Conservation (phyloP, 2,329 filamentous ascomycete genomes). For the Chaetoscypha palmicola region DNA sequence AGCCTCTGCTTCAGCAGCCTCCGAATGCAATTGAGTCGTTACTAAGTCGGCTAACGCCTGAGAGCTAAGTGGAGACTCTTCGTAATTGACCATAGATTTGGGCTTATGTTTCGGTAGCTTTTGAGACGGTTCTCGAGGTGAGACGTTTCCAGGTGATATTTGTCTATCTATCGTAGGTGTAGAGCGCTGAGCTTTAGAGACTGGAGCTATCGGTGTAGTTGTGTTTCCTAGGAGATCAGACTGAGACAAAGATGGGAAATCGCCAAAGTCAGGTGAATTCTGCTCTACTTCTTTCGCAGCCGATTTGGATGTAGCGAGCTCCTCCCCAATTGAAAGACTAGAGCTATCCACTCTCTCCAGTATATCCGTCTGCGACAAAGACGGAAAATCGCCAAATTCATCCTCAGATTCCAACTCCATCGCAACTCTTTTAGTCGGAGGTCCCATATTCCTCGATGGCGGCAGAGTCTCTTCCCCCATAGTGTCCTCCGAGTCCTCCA, state of each 20-base stretch:
- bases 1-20: conserved; percentile 10
- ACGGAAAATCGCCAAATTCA: conserved; percentile 30
- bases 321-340: conserved; percentile 2
- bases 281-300: neutral
- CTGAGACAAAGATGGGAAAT: conserved; percentile 27
- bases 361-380: conserved; percentile 25
- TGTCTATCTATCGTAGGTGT: neutral
- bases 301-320: neutral
- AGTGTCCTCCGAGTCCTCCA: conserved; percentile 17
- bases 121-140: neutral
- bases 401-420: conserved; percentile 23
- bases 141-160: neutral
- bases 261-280: conserved; percentile 25
- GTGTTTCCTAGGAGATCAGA: conserved; percentile 21
- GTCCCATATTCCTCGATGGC: conserved; percentile 3
- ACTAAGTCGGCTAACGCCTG: conserved; percentile 13
- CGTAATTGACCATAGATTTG: neutral
- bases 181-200: neutral
- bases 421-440: conserved; percentile 12
- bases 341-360: conserved; percentile 21
- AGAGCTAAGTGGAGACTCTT: conserved; percentile 8
- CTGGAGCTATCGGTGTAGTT: conserved; percentile 1
- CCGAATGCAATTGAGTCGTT: conserved; percentile 16
- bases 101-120: conserved; percentile 4
- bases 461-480: neutral